Evolutionary conservation across 2,329 filamentous ascomycete species (phyloP), one percentile per base, ranked within the genome.

Genomic region (Alternaria rosae): DNA sequence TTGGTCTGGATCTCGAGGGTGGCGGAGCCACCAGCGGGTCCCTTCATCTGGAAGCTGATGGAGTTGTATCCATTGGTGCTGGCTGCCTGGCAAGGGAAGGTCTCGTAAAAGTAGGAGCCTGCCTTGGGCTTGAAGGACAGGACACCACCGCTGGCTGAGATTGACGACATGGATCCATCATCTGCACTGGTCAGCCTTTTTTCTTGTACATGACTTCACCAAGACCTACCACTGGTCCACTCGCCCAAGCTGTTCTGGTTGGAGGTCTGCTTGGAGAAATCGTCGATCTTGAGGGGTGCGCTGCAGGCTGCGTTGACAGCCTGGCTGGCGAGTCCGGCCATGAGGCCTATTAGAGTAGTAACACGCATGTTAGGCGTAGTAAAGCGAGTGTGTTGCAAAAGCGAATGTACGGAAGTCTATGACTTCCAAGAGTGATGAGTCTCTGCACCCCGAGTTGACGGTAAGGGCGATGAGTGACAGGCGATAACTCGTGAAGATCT

Each of bases 41-140:
- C 82, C 71, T 85, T 82, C 62, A 85, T 68, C 25, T 77, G 78
- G 72, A 86, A 85, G 26, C 80, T 80, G 47, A 86, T 65, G 4
- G 81, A 82, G 65, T 77, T 81, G 72, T 86, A 86, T 61, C 81
- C 80, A 51, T 83, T 79, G 50, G 76, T 79, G 15, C 75, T 74
- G 17, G 84, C 80, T 41, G 79, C 75, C 67, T 83, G 79, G 75
- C 85, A 87, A 0, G 75, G 68, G 56, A 87, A 82, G 2, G 81
- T 83, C 71, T 86, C 85, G 69, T 87, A 87, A 64, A 85, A 86
- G 76, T 87, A 87, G 12, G 84, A 83, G 25, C 67, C 70, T 15
- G 78, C 69, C 62, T 81, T 83, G 30, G 84, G 83, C n/a, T 80
- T 83, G 74, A 87, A 85, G 8, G 80, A 81, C 21, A 87, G 79